Evolutionary conservation across 352 stramenopile species (phyloP).

Genomic region (Phytophthora cryptogea): DNA sequence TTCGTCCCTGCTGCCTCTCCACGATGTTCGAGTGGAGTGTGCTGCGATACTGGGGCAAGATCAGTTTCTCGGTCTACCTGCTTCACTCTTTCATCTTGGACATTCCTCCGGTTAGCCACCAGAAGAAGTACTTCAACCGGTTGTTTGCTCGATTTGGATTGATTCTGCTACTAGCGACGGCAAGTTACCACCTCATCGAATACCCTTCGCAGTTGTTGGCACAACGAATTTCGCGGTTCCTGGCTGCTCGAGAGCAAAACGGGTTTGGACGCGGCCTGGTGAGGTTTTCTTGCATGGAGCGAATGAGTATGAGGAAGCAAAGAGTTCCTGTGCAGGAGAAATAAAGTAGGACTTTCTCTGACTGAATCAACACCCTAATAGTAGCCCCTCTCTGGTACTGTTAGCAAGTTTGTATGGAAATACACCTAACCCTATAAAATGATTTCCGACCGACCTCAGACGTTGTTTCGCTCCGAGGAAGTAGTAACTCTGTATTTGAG

Average conservation of each 20-base stretch:
- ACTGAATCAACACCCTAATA: constrained; percentile 3
- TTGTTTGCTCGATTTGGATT: constrained; percentile 35
- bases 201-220: constrained; percentile 27
- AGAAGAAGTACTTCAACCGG: constrained; percentile 38
- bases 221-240: constrained; percentile 14
- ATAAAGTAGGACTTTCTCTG: constrained; percentile 13
- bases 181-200: constrained; percentile 37
- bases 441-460: neutral
- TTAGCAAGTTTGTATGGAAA: neutral
- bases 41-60: constrained; percentile 30
- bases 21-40: constrained; percentile 36
- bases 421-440: neutral
- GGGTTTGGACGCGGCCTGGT: constrained; percentile 6
- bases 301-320: constrained; percentile 21
- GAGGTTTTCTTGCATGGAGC: constrained; percentile 21
- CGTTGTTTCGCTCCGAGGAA: neutral
- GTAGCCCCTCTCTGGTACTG: neutral
- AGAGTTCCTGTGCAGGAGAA: constrained; percentile 14
- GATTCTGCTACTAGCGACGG: constrained; percentile 33
- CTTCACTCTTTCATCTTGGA: constrained; percentile 32
- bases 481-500: neutral
- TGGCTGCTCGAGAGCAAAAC: constrained; percentile 8
- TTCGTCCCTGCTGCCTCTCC: constrained; percentile 26
- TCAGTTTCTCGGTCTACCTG: constrained; percentile 31
- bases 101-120: constrained; percentile 20